Base-by-base conservation (phyloP, 1,284 basidiomycete genomes). In the Flammula alnicola region DNA sequence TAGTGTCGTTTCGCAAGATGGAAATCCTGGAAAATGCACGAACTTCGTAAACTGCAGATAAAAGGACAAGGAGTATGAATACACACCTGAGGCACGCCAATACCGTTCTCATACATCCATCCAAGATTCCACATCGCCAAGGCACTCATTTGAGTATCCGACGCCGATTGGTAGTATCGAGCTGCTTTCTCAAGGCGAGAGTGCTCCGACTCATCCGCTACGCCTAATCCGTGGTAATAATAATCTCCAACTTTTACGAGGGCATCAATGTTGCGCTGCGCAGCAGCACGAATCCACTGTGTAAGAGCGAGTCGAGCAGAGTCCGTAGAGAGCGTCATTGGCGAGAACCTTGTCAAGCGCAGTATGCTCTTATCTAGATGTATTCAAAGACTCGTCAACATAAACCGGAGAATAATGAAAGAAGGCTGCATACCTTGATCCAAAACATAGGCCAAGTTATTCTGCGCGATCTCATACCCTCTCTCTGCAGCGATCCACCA, bases 101-200 rank as follows among this genome's bases (percentile, higher is more conserved):
- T 69, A 0, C 97, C 97, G 61, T 94, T 91, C 73, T 99, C 96
- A 67, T 98, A 98, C 94, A 99, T 97, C 91, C 91, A 98, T 1
- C 96, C 97, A 20, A 99, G 72, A 64, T 98, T 98, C 95, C 95
- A 99, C 86, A 96, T 94, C 2, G 96, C 95, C 58, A 99, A 78
- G 1, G 95, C 93, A 58, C 93, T 96, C 52, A 88, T 63, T 55
- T 94, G 91, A 1, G 92, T 95, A 59, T 95, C 93, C 2, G 93
- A 93, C 5, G 93, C 93, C 22, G 91, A 88, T 63, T 93, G 93
- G 65, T 99, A 99, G 67, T 93, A 98, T 12, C 86, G 84, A 0
- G 91, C 93, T 0, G 97, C 97, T 59, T 93, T 93, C 64, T 93
- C 91, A 65, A 84, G 84, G 12, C 87, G 79, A 25, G 79, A 70